phyloP scores from a whole-genome alignment of 805 yeast genomes.

The Candida silvatica region DNA sequence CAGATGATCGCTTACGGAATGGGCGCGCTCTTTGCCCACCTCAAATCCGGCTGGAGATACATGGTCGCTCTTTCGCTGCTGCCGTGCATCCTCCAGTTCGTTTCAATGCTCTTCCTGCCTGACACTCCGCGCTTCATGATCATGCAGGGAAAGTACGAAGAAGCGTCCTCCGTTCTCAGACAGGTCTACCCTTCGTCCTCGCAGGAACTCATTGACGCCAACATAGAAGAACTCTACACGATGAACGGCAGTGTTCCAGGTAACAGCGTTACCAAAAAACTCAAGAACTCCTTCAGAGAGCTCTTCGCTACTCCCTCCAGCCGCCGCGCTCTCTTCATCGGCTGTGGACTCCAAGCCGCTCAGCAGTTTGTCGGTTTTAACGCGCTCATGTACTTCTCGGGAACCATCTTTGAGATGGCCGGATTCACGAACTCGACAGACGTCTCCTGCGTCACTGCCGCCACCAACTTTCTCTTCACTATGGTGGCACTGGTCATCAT shows the following conservation, averaged over 20 bases:
- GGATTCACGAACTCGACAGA: constrained; percentile 46
- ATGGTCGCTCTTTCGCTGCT: constrained; percentile 43
- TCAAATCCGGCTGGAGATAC: constrained; percentile 42
- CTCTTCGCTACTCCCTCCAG: constrained; percentile 36
- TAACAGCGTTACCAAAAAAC: constrained; percentile 5
- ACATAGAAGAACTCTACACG: constrained; percentile 33
- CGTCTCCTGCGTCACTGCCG: constrained; percentile 46
- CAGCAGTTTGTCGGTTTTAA: constrained; percentile 54
- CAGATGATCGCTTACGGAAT: constrained; percentile 45
- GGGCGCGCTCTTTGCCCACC: constrained; percentile 37
- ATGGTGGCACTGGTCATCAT: constrained; percentile 38
- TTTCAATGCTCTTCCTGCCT: constrained; percentile 38
- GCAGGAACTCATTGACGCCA: constrained; percentile 30
- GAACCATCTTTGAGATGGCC: constrained; percentile 44
- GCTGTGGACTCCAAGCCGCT: constrained; percentile 48
- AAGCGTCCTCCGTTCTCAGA: constrained; percentile 32
- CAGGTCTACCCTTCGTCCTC: constrained; percentile 30
- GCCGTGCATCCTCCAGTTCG: constrained; percentile 40
- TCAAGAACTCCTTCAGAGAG: constrained; percentile 31
- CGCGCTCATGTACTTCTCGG: constrained; percentile 48
- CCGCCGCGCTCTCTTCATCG: constrained; percentile 42
- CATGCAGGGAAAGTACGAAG: constrained; percentile 30
- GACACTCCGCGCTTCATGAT: constrained; percentile 49
- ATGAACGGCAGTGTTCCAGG: constrained; percentile 23
- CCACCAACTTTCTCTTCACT: constrained; percentile 46